Conservation (phyloP, 1,284 basidiomycete species). For the Puccinia polysora region DNA sequence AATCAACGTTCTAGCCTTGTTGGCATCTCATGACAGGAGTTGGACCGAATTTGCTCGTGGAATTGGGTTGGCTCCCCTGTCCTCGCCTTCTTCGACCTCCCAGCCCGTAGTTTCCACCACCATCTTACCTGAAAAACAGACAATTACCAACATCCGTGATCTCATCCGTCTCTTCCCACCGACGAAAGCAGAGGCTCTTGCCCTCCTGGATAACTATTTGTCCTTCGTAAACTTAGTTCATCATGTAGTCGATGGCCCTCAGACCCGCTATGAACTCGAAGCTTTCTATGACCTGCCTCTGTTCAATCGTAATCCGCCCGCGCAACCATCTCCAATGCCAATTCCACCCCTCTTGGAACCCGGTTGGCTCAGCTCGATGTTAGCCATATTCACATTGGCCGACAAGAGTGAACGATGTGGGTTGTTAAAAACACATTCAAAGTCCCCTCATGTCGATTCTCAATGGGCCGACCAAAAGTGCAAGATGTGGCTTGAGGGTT, state of each 20-base stretch:
- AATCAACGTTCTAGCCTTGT: not conserved
- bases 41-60: constrained; percentile 15
- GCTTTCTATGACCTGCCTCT: constrained; percentile 30
- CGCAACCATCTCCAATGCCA: constrained; percentile 21
- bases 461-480: constrained; percentile 18
- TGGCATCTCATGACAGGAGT: constrained; percentile 18
- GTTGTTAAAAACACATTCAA: not conserved
- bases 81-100: not conserved
- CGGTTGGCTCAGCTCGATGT: constrained; percentile 37
- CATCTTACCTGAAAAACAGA: constrained; percentile 29
- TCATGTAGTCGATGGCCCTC: constrained; percentile 40
- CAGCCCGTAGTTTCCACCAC: constrained; percentile 23
- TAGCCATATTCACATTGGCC: constrained; percentile 39
- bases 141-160: constrained; percentile 10
- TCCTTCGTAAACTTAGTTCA: constrained; percentile 37
- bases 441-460: not conserved
- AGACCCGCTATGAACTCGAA: constrained; percentile 36
- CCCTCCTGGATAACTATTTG: constrained; percentile 32
- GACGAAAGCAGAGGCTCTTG: constrained; percentile 15
- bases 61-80: constrained; percentile 8
- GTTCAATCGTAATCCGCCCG: not conserved
- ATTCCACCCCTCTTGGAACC: constrained; percentile 24
- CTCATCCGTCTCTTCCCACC: constrained; percentile 36
- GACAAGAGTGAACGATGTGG: constrained; percentile 21
- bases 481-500: constrained; percentile 34